Evolutionary conservation across 2,329 filamentous ascomycete species (phyloP).

Genomic region (Chalara sp.): DNA sequence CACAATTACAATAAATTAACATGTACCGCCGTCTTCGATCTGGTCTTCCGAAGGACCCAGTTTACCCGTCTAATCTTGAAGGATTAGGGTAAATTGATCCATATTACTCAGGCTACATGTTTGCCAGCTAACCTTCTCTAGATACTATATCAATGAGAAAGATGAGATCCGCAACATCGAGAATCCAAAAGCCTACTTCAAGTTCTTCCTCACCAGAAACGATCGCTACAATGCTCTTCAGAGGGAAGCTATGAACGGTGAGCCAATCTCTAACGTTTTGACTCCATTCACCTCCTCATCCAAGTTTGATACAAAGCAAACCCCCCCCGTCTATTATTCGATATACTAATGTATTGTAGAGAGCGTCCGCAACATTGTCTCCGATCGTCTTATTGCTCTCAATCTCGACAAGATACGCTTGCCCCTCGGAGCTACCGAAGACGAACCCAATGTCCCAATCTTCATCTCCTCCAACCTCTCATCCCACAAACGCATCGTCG

Average conservation of each 20-base stretch:
- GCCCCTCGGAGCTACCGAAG: conserved; percentile 43
- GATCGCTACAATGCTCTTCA: conserved; percentile 72
- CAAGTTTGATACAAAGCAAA: neutral
- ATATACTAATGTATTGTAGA: conserved; percentile 33
- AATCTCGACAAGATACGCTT: conserved; percentile 56
- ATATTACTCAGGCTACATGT: conserved; percentile 5
- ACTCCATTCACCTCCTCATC: conserved; percentile 5
- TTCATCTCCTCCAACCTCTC: conserved; percentile 52
- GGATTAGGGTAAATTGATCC: conserved; percentile 58
- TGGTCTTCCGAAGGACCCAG: conserved; percentile 63
- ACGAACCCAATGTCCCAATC: conserved; percentile 61
- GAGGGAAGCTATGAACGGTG: conserved; percentile 68
- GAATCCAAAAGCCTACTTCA: conserved; percentile 63
- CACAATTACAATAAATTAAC: conserved; percentile 1
- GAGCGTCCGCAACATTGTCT: conserved; percentile 55
- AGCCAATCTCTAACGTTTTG: conserved; percentile 10
- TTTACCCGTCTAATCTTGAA: conserved; percentile 58
- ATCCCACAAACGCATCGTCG: conserved; percentile 54
- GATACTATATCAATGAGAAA: conserved; percentile 71
- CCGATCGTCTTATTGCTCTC: conserved; percentile 51
- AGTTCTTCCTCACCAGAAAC: conserved; percentile 68
- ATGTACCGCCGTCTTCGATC: conserved; percentile 74
- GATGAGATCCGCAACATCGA: conserved; percentile 69
- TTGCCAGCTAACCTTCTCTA: conserved; percentile 28
- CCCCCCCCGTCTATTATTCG: no score